Conservation (phyloP, 805 yeast genomes). For the Kurtzmaniella cleridarum region DNA sequence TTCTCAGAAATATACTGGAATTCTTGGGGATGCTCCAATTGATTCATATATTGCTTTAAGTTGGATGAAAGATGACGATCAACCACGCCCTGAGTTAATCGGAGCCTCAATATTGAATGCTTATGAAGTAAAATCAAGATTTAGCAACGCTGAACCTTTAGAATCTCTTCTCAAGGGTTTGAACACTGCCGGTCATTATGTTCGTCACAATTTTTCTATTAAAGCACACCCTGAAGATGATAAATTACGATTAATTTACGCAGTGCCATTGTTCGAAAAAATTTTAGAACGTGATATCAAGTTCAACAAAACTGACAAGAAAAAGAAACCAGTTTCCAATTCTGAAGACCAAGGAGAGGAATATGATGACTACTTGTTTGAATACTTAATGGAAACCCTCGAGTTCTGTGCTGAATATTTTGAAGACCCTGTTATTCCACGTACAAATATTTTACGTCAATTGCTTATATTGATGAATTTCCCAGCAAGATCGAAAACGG, state of each 20-base stretch:
- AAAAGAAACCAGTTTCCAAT: constrained; percentile 56
- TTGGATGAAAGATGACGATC: constrained; percentile 34
- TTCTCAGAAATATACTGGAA: no score
- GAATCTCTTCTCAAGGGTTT: constrained; percentile 36
- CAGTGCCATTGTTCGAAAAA: constrained; percentile 67
- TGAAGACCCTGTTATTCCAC: constrained; percentile 61
- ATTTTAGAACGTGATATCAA: constrained; percentile 58
- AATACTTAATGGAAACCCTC: constrained; percentile 74
- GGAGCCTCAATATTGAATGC: constrained; percentile 71
- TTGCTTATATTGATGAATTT: constrained; percentile 63
- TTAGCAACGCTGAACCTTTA: constrained; percentile 48
- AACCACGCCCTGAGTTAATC: constrained; percentile 15
- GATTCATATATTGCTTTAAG: constrained; percentile 29
- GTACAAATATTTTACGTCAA: constrained; percentile 56
- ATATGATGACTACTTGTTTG: constrained; percentile 21
- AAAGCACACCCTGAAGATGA: constrained; percentile 75
- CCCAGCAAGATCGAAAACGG: constrained; percentile 72
- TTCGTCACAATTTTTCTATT: constrained; percentile 69
- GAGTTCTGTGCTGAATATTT: constrained; percentile 65
- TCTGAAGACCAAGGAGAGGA: constrained; percentile 83
- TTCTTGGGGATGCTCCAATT: background rate
- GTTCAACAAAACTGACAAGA: constrained; percentile 46
- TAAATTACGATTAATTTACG: constrained; percentile 59
- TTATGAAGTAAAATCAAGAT: constrained; percentile 40
- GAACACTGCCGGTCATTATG: constrained; percentile 1